These are phyloP conservation scores for Lyophyllum decastes DNA, from an alignment of 768 basidiomycete species.

Conservation along the genomic window DNA sequence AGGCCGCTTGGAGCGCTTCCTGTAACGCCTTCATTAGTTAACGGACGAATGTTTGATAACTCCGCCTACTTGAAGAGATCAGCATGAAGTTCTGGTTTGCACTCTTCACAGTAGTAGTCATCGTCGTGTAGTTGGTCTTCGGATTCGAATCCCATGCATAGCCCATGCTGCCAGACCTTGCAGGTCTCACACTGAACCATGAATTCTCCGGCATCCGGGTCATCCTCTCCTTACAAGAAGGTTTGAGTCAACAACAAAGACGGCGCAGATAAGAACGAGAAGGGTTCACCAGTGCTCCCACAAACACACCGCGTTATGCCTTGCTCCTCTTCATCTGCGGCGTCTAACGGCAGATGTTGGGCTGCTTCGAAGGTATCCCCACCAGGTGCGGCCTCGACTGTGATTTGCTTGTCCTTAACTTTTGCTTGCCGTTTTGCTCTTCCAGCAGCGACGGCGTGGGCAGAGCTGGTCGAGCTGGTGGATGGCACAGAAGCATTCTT, in stretches of 20 bases:
- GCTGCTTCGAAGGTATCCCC: conserved; percentile 27
- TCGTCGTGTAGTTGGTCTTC: conserved; percentile 71
- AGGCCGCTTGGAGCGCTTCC: conserved; percentile 62
- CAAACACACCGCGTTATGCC: conserved; percentile 84
- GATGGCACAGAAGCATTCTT: conserved; percentile 42
- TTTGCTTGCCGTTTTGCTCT: conserved; percentile 66
- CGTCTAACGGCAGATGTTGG: conserved; percentile 40
- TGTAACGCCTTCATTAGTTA: conserved; percentile 28
- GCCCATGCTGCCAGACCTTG: conserved; percentile 97
- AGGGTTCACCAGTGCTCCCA: conserved; percentile 69
- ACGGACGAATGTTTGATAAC: conserved; percentile 15
- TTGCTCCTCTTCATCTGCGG: conserved; percentile 59
- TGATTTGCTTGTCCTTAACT: conserved; percentile 51
- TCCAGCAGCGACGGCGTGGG: conserved; percentile 27
- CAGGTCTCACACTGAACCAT: conserved; percentile 98
- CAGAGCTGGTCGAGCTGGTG: conserved; percentile 31
- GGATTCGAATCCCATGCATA: conserved; percentile 90
- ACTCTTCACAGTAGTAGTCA: conserved; percentile 94
- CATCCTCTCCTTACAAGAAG: conserved; percentile 55
- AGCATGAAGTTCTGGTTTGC: conserved; percentile 82
- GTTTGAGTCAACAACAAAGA: conserved; percentile 24
- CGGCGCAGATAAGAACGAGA: conserved; percentile 8
- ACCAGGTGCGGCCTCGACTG: conserved; percentile 20
- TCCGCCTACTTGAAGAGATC: conserved; percentile 76
- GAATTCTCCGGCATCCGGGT: conserved; percentile 86